A percentile compares a stretch with the other conserved stretches of the same genome.
phyloP scores from a whole-genome alignment of 2,329 filamentous ascomycete genomes.

The Botrytis porri region DNA sequence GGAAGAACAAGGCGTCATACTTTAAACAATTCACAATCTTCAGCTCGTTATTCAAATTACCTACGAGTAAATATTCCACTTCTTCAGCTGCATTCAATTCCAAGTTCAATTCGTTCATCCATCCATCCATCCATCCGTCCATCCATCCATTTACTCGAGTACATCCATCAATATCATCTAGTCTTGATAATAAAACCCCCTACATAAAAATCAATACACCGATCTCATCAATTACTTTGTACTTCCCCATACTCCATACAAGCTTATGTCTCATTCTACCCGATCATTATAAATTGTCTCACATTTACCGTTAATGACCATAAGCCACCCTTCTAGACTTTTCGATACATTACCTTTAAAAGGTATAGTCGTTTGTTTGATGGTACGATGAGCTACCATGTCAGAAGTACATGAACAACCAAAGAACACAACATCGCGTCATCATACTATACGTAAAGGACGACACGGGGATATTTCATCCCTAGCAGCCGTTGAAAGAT shows the following conservation, averaged over 20 bases:
- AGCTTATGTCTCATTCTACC: constrained; percentile 16
- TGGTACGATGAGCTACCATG: constrained; percentile 15
- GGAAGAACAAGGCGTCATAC: background rate
- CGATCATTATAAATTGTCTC: constrained; percentile 5
- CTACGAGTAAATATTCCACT: too few relatives aligned
- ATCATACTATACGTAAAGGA: constrained; percentile 16
- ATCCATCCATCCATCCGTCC: background rate
- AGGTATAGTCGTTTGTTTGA: background rate
- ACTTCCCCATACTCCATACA: background rate
- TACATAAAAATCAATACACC: background rate
- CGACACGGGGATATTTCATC: constrained; percentile 32
- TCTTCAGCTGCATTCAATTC: background rate
- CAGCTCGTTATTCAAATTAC: background rate
- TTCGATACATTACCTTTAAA: background rate
- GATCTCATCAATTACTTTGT: background rate
- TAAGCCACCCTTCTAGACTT: constrained; percentile 13
- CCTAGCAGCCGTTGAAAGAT: constrained; percentile 34
- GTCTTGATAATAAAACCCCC: background rate
- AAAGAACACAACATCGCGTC: background rate
- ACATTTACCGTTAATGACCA: constrained; percentile 1
- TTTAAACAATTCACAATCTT: background rate
- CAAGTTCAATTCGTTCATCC: too few relatives aligned
- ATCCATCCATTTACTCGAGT: background rate
- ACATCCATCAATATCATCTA: background rate
- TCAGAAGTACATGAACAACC: constrained; percentile 17